These are phyloP conservation scores for Alternaria metachromatica DNA, from an alignment of 2,329 filamentous ascomycete species.

Conservation along the genomic window DNA sequence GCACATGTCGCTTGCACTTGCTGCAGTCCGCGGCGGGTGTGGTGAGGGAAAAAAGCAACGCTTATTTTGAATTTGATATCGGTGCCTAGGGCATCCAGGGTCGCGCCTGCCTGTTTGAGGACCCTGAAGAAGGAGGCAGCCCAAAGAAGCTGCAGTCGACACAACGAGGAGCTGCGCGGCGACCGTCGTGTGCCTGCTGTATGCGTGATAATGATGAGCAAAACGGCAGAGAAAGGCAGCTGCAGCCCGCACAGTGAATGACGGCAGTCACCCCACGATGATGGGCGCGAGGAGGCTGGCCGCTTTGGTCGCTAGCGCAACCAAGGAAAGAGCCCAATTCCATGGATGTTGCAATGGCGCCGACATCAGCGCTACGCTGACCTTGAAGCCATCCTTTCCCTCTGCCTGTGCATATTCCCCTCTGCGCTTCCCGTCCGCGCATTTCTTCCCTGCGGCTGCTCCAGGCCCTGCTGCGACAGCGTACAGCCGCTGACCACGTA, in stretches of 20 bases:
- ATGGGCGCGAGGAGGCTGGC: conserved; percentile 8
- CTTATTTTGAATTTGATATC: not conserved
- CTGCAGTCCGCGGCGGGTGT: not conserved
- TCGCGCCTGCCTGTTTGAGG: not conserved
- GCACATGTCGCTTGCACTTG: not conserved
- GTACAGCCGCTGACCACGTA: conserved; percentile 14
- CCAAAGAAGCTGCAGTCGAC: not conserved
- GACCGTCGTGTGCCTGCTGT: not conserved
- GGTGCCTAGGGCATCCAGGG: conserved; percentile 6
- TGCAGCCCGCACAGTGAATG: not conserved
- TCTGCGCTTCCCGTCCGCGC: not conserved
- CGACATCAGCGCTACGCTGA: conserved; percentile 14
- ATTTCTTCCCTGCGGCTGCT: not conserved
- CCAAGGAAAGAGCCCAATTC: conserved; percentile 15
- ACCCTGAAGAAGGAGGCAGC: not conserved
- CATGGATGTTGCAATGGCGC: conserved; percentile 16
- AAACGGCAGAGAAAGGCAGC: not conserved
- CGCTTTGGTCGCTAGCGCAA: conserved; percentile 10
- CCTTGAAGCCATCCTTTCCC: conserved; percentile 10
- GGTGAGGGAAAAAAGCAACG: not conserved
- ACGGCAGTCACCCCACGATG: not conserved
- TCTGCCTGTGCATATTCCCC: conserved; percentile 1
- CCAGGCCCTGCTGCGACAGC: not conserved
- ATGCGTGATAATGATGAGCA: not conserved
- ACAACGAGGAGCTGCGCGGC: not conserved